A percentile compares a stretch with the other conserved stretches of the same genome.
phyloP scores from a whole-genome alignment of 1,139 yeast genomes.

The Kodamaea sp. region DNA sequence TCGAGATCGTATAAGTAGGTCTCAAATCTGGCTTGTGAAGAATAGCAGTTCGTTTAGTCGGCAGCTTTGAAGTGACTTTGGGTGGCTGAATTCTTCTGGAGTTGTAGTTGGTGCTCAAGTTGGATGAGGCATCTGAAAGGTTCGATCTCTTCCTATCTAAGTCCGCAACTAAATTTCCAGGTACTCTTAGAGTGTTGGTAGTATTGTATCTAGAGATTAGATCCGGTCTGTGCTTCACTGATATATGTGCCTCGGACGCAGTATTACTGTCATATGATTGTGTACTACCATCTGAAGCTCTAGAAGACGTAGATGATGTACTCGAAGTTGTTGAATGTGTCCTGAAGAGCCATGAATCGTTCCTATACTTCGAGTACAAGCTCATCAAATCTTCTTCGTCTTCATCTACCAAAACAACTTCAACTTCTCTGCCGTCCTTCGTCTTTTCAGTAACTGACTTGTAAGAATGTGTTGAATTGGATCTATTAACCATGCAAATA shows the following conservation, averaged over 20 bases:
- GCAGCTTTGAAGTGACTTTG: not conserved
- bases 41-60: not conserved
- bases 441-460: slow-evolving; percentile 42
- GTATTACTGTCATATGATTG: slow-evolving; percentile 22
- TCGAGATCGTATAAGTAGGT: slow-evolving; percentile 3
- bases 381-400: slow-evolving; percentile 41
- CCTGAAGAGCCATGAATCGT: slow-evolving; percentile 27
- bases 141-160: slow-evolving; percentile 8
- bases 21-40: slow-evolving; percentile 6
- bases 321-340: slow-evolving; percentile 16
- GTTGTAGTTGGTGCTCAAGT: slow-evolving; percentile 13
- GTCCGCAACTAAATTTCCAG: slow-evolving; percentile 5
- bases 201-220: slow-evolving; percentile 10
- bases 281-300: slow-evolving; percentile 13
- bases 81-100: slow-evolving; percentile 14
- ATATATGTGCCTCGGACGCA: slow-evolving; percentile 20
- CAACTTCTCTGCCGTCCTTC: slow-evolving; percentile 45
- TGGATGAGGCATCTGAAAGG: slow-evolving; percentile 8
- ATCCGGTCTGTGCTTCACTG: slow-evolving; percentile 15
- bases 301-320: slow-evolving; percentile 11
- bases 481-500: slow-evolving; percentile 37
- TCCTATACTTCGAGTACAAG: slow-evolving; percentile 46
- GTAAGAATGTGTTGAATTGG: slow-evolving; percentile 37
- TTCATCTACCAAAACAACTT: slow-evolving; percentile 47
- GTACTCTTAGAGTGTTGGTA: slow-evolving; percentile 9